Evolutionary conservation across 257 asterid genomes (phyloP), one percentile per base, ranked within the genome.

Genomic region (Paraleonurus japonicus): DNA sequence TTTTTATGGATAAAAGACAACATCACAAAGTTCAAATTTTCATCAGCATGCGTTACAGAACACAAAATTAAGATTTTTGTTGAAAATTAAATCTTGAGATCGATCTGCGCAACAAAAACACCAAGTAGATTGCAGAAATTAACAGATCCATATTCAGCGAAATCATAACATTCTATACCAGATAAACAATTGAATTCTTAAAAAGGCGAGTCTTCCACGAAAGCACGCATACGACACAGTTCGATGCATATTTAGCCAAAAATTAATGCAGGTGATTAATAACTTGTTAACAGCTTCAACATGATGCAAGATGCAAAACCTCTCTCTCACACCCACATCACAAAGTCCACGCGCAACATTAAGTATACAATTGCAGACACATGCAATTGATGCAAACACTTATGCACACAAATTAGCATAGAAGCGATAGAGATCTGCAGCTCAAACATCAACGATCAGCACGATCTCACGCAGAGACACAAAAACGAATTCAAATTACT

Each of bases 391-490:
- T 53, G 27, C 60, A 53, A 53, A 19, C 70, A 60, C 45, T 26
- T 5, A 64, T 2, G 7, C 20, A 30, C 45, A 20, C 39, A 50
- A 53, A 15, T 28, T 65, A 59, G 60, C 67, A 48, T 19, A 13
- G 1, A 71, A 26, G 15, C 19, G 17, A 73, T 4, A 70, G 73
- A 78, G 85, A 84, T 81, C 82, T 76, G 64, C 45, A 65, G 3
- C 68, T 55, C 75, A 69, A 61, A 83, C 67, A 58, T n/a, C 72
- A 53, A 54, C 71, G 78, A 81, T 79, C 83, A 72, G 61, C 74
- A 59, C 41, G 79, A 53, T 16, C 67, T 22, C 75, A 23, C 69
- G 54, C 22, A 57, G 35, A 67, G 51, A 67, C 69, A 64, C 67
- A 59, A 26, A 71, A 48, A 68, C n/a, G 53, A 77, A 68, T 43